A percentile compares a stretch with the other conserved stretches of the same genome.
These are phyloP conservation scores for Luffa acutangula DNA, from an alignment of 306 rosid genomes.

Conservation along the genomic window DNA sequence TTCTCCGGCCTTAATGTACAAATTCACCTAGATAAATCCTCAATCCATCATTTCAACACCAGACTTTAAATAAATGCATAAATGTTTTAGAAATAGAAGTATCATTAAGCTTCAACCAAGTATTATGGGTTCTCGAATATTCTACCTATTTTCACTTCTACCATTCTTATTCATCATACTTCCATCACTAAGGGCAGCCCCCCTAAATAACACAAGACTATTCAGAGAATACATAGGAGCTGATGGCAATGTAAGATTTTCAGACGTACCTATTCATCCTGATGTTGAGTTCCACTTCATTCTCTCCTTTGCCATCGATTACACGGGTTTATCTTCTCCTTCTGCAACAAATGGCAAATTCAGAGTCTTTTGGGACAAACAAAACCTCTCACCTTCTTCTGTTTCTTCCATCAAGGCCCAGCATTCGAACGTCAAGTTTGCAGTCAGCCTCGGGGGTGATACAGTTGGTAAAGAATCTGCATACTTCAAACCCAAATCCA, in stretches of 20 bases:
- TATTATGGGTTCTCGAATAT: conserved; percentile 12
- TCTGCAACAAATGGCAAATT: conserved; percentile 66
- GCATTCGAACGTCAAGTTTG: conserved; percentile 59
- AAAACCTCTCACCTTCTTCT: conserved; percentile 49
- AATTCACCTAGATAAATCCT: background rate
- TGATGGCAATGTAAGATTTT: conserved; percentile 38
- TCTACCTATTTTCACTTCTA: background rate
- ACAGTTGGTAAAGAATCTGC: conserved; percentile 8
- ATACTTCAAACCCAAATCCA: conserved; percentile 45
- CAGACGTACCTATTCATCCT: conserved; percentile 54
- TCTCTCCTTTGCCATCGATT: conserved; percentile 71
- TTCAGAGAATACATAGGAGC: conserved; percentile 85
- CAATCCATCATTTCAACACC: background rate
- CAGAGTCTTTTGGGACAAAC: conserved; percentile 53
- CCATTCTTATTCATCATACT: conserved; percentile 5
- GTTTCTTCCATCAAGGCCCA: conserved; percentile 44
- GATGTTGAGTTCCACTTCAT: conserved; percentile 63
- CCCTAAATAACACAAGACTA: conserved; percentile 20
- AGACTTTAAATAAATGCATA: background rate
- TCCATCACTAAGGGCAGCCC: conserved; percentile 10
- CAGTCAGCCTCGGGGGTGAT: conserved; percentile 56
- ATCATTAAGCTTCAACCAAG: background rate
- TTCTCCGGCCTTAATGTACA: background rate
- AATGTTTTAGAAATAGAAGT: background rate
- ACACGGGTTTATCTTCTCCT: conserved; percentile 36